Conservation (phyloP, 371 early-diverging fungal genomes). For the Batrachochytrium dendrobatidis region DNA sequence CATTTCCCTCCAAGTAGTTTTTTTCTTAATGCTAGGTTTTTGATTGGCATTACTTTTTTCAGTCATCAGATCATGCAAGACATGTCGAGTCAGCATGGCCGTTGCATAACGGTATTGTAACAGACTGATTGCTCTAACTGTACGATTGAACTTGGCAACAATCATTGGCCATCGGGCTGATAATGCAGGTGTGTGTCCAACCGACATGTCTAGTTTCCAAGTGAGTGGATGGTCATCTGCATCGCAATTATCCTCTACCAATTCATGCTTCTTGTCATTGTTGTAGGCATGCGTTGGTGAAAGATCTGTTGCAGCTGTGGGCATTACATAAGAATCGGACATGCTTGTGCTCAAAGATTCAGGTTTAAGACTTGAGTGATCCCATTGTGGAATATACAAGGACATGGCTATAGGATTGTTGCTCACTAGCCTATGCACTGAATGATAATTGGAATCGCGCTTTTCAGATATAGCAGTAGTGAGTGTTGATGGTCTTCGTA, state of each 20-base stretch:
- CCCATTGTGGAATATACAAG: slow-evolving; percentile 31
- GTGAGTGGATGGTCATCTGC: neutral
- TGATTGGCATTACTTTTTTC: neutral
- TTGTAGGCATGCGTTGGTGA: too few relatives aligned
- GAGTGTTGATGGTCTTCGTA: neutral
- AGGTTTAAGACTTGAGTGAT: slow-evolving; percentile 9
- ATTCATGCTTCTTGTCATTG: too few relatives aligned
- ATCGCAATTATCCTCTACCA: neutral
- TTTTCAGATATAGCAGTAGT: slow-evolving; percentile 5
- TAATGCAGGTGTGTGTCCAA: neutral
- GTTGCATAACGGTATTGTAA: neutral
- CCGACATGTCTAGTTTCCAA: slow-evolving; percentile 1
- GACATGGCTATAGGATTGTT: slow-evolving; percentile 35
- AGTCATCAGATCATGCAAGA: neutral
- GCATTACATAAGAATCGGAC: too few relatives aligned
- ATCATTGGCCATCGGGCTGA: neutral
- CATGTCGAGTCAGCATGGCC: neutral
- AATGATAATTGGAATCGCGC: slow-evolving; percentile 20
- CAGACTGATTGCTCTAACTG: slow-evolving; percentile 1
- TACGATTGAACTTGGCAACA: slow-evolving; percentile 2
- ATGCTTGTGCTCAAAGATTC: too few relatives aligned
- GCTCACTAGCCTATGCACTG: slow-evolving; percentile 25
- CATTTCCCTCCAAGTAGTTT: too few relatives aligned
- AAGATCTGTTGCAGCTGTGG: too few relatives aligned
- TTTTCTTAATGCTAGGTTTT: neutral